Percentiles rank a stretch among this genome's conserved stretches.
Evolutionary conservation across 2,329 filamentous ascomycete species (phyloP).

Genomic region (Beauveria bassiana): DNA sequence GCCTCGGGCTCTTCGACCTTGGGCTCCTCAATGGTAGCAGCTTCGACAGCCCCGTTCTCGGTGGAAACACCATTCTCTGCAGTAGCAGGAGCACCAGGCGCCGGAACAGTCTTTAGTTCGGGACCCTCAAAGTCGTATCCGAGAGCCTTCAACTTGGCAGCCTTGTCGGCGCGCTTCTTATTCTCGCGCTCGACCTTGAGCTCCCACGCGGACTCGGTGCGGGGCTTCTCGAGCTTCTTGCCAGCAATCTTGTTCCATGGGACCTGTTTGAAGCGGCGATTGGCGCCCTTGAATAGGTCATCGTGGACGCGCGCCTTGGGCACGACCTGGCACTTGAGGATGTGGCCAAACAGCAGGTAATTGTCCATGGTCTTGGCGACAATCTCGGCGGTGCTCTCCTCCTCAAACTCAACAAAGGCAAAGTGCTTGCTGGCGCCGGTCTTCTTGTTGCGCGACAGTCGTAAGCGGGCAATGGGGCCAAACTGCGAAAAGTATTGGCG

Average conservation of each 20-base stretch:
- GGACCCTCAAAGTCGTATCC: conserved; percentile 80
- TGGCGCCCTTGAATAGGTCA: conserved; percentile 82
- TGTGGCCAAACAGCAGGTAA: conserved; percentile 90
- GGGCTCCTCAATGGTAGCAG: conserved; percentile 17
- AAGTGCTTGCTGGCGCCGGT: conserved; percentile 90
- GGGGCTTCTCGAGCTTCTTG: conserved; percentile 62
- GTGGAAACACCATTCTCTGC: conserved; percentile 21
- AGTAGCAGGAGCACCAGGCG: conserved; percentile 30
- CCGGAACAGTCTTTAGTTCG: conserved; percentile 51
- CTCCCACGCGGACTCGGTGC: conserved; percentile 69
- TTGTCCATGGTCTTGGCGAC: conserved; percentile 96
- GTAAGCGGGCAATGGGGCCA: conserved; percentile 67
- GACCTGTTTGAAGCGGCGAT: conserved; percentile 79
- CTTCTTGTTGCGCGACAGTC: conserved; percentile 84
- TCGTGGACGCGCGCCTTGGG: conserved; percentile 70
- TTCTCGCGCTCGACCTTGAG: conserved; percentile 67
- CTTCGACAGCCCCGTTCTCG: conserved; percentile 31
- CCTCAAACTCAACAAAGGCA: conserved; percentile 85
- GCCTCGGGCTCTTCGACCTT: conserved; percentile 28
- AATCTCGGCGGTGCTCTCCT: conserved; percentile 72
- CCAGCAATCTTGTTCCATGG: conserved; percentile 85
- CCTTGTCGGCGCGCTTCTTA: conserved; percentile 59
- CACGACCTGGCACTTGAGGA: conserved; percentile 79
- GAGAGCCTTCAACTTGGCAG: conserved; percentile 66
- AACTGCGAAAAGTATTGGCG: conserved; percentile 90